Base-by-base conservation (phyloP, 257 asterid genomes). In the Petrea volubilis region DNA sequence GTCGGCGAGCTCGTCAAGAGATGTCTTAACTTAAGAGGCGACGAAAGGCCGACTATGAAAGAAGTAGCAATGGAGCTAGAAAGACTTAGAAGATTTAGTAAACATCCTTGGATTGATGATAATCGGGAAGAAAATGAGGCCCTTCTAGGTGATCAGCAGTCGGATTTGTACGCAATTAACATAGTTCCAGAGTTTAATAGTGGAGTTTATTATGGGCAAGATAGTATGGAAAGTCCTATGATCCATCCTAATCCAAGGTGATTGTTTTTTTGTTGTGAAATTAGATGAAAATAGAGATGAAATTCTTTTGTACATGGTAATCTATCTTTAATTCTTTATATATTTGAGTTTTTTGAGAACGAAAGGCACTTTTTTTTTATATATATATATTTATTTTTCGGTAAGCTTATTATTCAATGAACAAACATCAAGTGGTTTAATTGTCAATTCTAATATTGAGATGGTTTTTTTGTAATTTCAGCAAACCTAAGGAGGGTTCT, bases 1-100 rank as follows among this genome's bases (percentile, higher is more conserved):
- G 18, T 47, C 0, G 90, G 74, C 6, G 78, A 83, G 28, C 82
- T 88, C 1, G 82, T 83, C 2, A 81, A 67, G 68, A 80, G 85
- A 67, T 88, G 95, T 28, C 74, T 88, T 7, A 41, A 50, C 3
- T 23, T 88, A 33, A 21, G 25, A 0, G 77, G 91, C 0, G 83
- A 75, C 6, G 82, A 86, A 5, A 84, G 92, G 29, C 88, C 87
- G 5, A 77, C 78, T 0, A 87, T 87, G 90, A 87, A 80, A 17
- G 89, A 85, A 71, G 85, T 87, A 0, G 85, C 79, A 0, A 75
- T 76, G 85, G 87, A 88, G 53, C 74, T 88, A 0, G 86, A 85
- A 43, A 15, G 81, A 1, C 24, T 83, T 7, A 72, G 75, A 59
- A 80, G 67, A 6, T 33, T 34, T 3, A 46, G 34, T 1, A 68